Evolutionary conservation across 1,284 basidiomycete species (phyloP).

Genomic region (Microbotryum intermedium): DNA sequence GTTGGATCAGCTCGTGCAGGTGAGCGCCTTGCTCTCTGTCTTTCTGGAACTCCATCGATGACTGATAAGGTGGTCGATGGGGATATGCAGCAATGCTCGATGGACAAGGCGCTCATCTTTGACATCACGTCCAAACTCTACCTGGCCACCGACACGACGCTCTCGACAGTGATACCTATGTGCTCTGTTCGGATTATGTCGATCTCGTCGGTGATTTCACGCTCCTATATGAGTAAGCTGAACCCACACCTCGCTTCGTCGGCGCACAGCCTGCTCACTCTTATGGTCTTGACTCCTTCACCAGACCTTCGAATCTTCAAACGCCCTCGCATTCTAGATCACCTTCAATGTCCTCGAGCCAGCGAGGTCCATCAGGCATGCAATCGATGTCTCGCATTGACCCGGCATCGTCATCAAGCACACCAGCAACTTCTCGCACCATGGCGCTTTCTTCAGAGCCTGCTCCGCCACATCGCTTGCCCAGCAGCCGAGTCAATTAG

Average conservation of each 20-base stretch:
- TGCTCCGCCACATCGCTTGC: conserved; percentile 1
- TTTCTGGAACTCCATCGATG: neutral
- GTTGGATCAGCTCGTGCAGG: conserved; percentile 70
- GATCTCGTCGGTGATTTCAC: conserved; percentile 72
- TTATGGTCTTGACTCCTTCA: too few relatives aligned
- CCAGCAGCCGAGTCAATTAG: conserved; percentile 18
- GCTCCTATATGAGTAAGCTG: conserved; percentile 30
- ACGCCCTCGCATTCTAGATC: conserved; percentile 7
- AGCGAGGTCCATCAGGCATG: neutral
- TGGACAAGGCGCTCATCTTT: conserved; percentile 87
- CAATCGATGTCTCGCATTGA: neutral
- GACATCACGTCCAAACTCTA: conserved; percentile 79
- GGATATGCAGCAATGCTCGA: conserved; percentile 62
- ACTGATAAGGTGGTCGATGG: neutral
- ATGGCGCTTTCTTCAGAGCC: too few relatives aligned
- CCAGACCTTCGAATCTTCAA: conserved; percentile 7
- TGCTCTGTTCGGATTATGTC: conserved; percentile 83
- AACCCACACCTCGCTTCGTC: neutral
- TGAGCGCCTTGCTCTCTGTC: conserved; percentile 39
- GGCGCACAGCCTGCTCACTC: neutral
- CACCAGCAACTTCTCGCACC: too few relatives aligned
- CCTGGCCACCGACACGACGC: conserved; percentile 83
- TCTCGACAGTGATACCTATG: conserved; percentile 78
- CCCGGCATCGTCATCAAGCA: neutral
- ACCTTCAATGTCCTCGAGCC: neutral